Conservation (phyloP, 1,139 yeast species). For the Yamadazyma sp. region DNA sequence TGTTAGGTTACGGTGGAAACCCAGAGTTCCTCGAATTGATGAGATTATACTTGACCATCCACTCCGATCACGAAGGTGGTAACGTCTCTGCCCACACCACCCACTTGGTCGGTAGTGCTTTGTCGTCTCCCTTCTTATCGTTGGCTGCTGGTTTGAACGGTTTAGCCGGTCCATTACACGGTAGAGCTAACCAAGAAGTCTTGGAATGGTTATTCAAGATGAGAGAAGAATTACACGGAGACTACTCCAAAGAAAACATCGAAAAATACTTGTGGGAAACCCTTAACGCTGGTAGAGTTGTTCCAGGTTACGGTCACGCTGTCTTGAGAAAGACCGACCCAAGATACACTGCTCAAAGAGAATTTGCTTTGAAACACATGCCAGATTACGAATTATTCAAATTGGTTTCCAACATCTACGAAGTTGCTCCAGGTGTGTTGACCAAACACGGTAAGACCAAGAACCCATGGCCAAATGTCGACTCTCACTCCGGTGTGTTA, state of each 20-base stretch:
- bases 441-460: conserved; percentile 97
- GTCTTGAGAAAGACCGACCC: conserved; percentile 97
- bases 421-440: conserved; percentile 93
- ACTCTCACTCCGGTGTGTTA: conserved; percentile 95
- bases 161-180: conserved; percentile 97
- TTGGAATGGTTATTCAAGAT: conserved; percentile 88
- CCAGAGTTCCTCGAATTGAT: conserved; percentile 83
- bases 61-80: conserved; percentile 99
- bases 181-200: conserved; percentile 98
- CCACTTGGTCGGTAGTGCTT: conserved; percentile 94
- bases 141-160: conserved; percentile 95
- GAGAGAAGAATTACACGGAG: conserved; percentile 72
- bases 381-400: conserved; percentile 93
- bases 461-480: conserved; percentile 99
- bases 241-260: conserved; percentile 71
- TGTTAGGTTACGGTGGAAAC: conserved; percentile 82
- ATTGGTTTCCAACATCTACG: conserved; percentile 86
- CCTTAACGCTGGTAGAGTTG: conserved; percentile 88
- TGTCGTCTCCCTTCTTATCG: conserved; percentile 89
- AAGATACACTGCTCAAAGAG: conserved; percentile 96
- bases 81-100: conserved; percentile 97
- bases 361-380: conserved; percentile 94
- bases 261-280: conserved; percentile 91
- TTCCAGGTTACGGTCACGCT: conserved; percentile 98
- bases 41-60: conserved; percentile 91